Evolutionary conservation across 352 stramenopile species (phyloP), one percentile per base, ranked within the genome.

Genomic region (Aphanomyces euteiches): DNA sequence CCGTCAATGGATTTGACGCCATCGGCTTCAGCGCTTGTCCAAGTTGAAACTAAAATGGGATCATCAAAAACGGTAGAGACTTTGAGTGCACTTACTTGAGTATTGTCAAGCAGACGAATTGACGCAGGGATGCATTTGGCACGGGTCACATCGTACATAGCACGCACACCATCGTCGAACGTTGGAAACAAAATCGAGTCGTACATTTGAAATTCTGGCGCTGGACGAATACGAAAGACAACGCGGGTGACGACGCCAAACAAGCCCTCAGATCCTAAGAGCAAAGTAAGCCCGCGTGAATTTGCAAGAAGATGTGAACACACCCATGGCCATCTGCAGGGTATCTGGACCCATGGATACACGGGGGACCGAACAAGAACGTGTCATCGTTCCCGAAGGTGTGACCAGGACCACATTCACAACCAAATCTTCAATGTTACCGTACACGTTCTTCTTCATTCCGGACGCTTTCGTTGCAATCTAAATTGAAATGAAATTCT

Each of bases 361-460:
- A 56, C 94, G 84, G 13, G 87, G 86, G 10, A 82, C 83, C 54
- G 80, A 82, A 0, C 78, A 82, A 2, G 76, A 75, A 13, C 75
- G 73, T 50, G 83, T 69, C 71, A 95, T 77, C 37, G 82, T 91
- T 6, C 85, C 87, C 15, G 72, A 70, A 0, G 85, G 73, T 43
- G 89, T 94, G 39, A 90, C 83, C 37, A 83, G 87, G 57, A 85
- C 89, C 34, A 96, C 74, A 71, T 92, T 91, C 7, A 94, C 79
- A 17, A 96, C 87, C 21, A 98, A 80, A 71, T 98, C 91, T 75
- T 98, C 93, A 73, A 98, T 98, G 66, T 98, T 98, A 37, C 93
- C 93, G 71, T 98, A 98, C 41, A 78, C 81, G 67, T 96, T 97
- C 76, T 96, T 94, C 78, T 98, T 98, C 93, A 98, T 98, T 7